phyloP scores from a whole-genome alignment of 352 stramenopile genomes.

The Peronospora belbahrii region DNA sequence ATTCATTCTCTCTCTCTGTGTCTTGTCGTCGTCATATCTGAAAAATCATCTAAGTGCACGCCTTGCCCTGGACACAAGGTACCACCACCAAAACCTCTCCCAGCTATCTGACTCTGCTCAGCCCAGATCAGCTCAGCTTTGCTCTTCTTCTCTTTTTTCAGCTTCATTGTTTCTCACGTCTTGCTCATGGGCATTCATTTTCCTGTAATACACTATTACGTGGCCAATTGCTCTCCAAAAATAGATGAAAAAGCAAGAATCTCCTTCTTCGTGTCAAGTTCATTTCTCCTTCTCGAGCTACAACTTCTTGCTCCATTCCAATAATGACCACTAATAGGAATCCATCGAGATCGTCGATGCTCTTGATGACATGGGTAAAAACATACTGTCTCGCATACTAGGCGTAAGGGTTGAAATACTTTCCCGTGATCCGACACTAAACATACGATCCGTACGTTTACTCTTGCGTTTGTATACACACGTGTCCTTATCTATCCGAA shows the following conservation, averaged over 20 bases:
- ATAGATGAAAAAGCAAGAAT: too few species aligned
- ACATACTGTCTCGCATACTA: conserved; percentile 73
- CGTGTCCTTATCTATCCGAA: conserved; percentile 87
- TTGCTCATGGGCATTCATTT: conserved; percentile 9
- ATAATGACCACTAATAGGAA: conserved; percentile 27
- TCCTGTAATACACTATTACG: conserved; percentile 34
- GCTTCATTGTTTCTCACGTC: background rate
- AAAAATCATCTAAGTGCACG: too few species aligned
- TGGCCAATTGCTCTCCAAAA: too few species aligned
- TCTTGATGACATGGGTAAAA: conserved; percentile 42
- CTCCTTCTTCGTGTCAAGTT: too few species aligned
- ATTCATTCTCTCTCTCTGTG: background rate
- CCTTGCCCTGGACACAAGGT: too few species aligned
- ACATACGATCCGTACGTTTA: conserved; percentile 63
- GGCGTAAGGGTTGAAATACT: conserved; percentile 73
- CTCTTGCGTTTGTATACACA: conserved; percentile 86
- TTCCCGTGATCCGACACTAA: conserved; percentile 55
- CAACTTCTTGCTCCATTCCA: conserved; percentile 2
- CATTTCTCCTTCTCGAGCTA: too few species aligned
- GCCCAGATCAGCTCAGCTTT: too few species aligned
- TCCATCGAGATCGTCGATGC: conserved; percentile 68
- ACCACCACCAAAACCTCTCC: too few species aligned
- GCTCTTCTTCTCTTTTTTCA: too few species aligned
- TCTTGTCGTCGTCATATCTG: too few species aligned
- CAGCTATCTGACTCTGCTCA: too few species aligned